phyloP scores from a whole-genome alignment of 2,329 filamentous ascomycete species.

The Colletotrichum eremochloae region DNA sequence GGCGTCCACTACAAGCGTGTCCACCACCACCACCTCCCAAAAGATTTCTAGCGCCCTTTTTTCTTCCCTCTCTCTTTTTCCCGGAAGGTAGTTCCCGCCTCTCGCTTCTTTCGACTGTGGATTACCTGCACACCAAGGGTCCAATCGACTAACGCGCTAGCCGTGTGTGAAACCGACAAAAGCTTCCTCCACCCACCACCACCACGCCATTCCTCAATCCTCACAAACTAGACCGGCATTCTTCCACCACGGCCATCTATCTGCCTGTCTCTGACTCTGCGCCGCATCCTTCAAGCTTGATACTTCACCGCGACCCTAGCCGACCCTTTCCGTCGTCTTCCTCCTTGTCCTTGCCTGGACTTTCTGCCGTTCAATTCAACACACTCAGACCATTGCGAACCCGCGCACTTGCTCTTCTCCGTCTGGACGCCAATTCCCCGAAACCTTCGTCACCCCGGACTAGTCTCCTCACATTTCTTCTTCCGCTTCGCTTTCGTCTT shows the following conservation, averaged over 20 bases:
- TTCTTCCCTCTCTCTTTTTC: conserved; percentile 10
- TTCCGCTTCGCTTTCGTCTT: conserved; percentile 17
- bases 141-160: conserved; percentile 1
- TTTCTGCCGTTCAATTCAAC: conserved; percentile 23
- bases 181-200: conserved; percentile 35
- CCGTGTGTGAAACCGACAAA: conserved; percentile 35
- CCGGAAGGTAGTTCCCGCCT: not conserved
- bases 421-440: conserved; percentile 15
- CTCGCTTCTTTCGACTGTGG: not conserved
- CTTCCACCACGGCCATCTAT: conserved; percentile 14
- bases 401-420: not conserved
- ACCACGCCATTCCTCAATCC: conserved; percentile 16
- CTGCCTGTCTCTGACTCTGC: conserved; percentile 3
- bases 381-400: conserved; percentile 27
- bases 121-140: conserved; percentile 9
- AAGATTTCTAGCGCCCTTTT: conserved; percentile 20
- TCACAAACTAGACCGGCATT: conserved; percentile 8
- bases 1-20: conserved; percentile 34
- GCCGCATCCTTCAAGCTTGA: not conserved
- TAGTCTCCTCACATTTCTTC: conserved; percentile 3
- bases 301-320: conserved; percentile 9
- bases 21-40: not conserved
- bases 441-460: conserved; percentile 1
- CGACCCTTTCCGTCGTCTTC: not conserved
- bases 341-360: conserved; percentile 31